Percentiles rank a stretch among this genome's conserved stretches.
Conservation (phyloP, 2,329 filamentous ascomycete species). For the Chaetomium globosum region DNA sequence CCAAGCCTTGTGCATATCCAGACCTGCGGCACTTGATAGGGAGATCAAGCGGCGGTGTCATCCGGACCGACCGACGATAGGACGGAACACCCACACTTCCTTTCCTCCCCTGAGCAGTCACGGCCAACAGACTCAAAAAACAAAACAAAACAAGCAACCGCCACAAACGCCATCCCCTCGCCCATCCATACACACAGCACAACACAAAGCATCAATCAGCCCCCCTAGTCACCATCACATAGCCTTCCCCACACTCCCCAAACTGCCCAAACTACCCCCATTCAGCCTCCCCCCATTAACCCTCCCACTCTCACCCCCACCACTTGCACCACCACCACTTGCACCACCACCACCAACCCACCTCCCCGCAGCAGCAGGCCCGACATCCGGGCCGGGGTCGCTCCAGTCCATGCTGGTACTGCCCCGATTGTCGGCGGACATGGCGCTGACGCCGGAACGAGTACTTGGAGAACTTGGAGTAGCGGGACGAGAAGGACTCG, state of each 20-base stretch:
- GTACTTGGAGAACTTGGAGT: slow-evolving; percentile 46
- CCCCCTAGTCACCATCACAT: slow-evolving; percentile 32
- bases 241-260: slow-evolving; percentile 42
- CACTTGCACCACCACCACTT: slow-evolving; percentile 32
- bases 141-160: background rate
- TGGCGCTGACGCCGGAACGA: slow-evolving; percentile 53
- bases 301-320: slow-evolving; percentile 28
- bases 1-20: background rate
- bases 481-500: slow-evolving; percentile 44
- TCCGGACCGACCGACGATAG: background rate
- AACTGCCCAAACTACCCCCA: slow-evolving; percentile 35
- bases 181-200: background rate
- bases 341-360: slow-evolving; percentile 29
- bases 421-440: slow-evolving; percentile 34
- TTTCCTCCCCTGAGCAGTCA: background rate
- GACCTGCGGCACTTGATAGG: background rate
- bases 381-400: slow-evolving; percentile 59
- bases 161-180: slow-evolving; percentile 1
- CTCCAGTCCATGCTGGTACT: slow-evolving; percentile 46
- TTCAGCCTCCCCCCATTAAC: slow-evolving; percentile 33
- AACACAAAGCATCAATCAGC: background rate
- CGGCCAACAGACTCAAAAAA: background rate
- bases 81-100: background rate
- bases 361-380: slow-evolving; percentile 38
- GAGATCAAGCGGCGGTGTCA: background rate